Evolutionary conservation across 2,329 filamentous ascomycete species (phyloP).

Genomic region (Acephala macrosclerotiorum): DNA sequence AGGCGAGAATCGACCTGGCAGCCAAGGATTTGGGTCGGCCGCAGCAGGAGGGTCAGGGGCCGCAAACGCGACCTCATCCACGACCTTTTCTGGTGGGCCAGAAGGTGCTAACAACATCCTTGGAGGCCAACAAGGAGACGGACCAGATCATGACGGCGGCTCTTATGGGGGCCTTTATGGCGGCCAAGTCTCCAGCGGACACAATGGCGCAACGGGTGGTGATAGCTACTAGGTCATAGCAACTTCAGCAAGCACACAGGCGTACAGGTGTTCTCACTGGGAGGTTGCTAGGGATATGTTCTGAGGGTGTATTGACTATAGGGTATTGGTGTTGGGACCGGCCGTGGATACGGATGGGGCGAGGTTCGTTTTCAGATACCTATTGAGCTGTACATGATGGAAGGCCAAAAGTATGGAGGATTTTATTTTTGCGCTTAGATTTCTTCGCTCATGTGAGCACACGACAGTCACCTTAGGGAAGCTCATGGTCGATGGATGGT

Average conservation of each 20-base stretch:
- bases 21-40: slow-evolving; percentile 58
- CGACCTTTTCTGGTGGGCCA: slow-evolving; percentile 40
- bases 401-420: slow-evolving; percentile 39
- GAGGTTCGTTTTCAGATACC: slow-evolving; percentile 30
- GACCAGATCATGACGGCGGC: slow-evolving; percentile 44
- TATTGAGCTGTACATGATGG: slow-evolving; percentile 41
- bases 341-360: slow-evolving; percentile 27
- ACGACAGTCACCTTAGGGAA: slow-evolving; percentile 28
- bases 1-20: slow-evolving; percentile 62
- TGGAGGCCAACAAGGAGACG: slow-evolving; percentile 42
- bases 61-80: slow-evolving; percentile 40
- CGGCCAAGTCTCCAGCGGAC: slow-evolving; percentile 59
- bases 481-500: slow-evolving; percentile 31
- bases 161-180: slow-evolving; percentile 51
- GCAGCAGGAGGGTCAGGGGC: slow-evolving; percentile 49
- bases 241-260: slow-evolving; percentile 29
- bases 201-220: slow-evolving; percentile 59
- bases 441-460: slow-evolving; percentile 41
- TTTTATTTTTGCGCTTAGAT: slow-evolving; percentile 39
- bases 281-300: slow-evolving; percentile 32
- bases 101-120: slow-evolving; percentile 46
- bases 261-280: slow-evolving; percentile 30
- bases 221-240: slow-evolving; percentile 37
- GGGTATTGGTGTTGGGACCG: slow-evolving; percentile 36
- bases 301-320: slow-evolving; percentile 42